Conservation (phyloP, 73 alveolate genomes). For the Uronychia setigera region DNA sequence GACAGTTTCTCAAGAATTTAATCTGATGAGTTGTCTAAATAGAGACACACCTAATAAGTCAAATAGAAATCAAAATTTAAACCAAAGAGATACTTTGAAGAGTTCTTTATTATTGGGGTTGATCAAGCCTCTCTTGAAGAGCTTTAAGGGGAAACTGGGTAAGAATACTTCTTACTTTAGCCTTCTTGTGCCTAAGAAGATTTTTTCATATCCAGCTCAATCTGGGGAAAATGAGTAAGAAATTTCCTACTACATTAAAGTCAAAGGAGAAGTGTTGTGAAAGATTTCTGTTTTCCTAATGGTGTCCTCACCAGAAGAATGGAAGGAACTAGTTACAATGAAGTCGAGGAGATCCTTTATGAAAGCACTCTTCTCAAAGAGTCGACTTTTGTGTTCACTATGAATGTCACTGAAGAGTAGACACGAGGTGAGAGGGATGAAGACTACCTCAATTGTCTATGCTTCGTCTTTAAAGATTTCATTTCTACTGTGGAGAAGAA, state of each 20-base stretch:
- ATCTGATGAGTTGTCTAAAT: too few relatives aligned
- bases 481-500: constrained; percentile 7
- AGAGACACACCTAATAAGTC: neutral
- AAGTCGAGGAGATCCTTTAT: neutral
- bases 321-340: neutral
- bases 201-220: neutral
- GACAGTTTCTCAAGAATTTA: neutral
- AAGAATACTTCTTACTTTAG: neutral
- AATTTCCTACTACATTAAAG: neutral
- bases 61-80: neutral
- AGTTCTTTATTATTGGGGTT: constrained; percentile 8
- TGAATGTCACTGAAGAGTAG: neutral
- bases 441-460: constrained; percentile 10
- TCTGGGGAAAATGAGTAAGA: neutral
- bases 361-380: constrained; percentile 2
- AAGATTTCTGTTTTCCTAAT: constrained; percentile 19
- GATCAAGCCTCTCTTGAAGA: neutral
- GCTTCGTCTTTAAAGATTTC: constrained; percentile 2
- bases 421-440: constrained; percentile 19
- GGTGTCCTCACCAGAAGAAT: neutral
- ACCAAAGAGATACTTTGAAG: neutral
- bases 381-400: neutral
- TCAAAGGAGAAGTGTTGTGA: constrained; percentile 7
- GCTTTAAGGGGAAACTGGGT: neutral
- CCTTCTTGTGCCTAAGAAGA: neutral